Percentiles rank a stretch among this genome's conserved stretches.
Evolutionary conservation across 306 rosid species (phyloP).

Genomic region (Phaseolus lunatus): DNA sequence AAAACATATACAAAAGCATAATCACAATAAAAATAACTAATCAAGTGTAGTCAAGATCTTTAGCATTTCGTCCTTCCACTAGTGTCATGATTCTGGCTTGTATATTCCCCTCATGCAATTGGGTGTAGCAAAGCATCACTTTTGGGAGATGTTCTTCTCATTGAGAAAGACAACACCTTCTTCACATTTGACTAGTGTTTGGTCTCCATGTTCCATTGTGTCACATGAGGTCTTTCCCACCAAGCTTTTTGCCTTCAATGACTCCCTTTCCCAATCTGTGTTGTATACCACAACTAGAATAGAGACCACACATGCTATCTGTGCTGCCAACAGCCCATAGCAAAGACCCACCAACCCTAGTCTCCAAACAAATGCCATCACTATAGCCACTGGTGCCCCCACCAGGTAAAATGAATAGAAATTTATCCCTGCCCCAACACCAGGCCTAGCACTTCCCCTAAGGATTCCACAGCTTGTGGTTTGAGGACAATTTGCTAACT

Average conservation of each 20-base stretch:
- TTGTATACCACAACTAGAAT: slow-evolving; percentile 57
- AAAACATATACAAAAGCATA: slow-evolving; percentile 40
- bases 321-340: slow-evolving; percentile 73
- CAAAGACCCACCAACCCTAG: slow-evolving; percentile 73
- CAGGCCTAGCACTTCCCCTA: slow-evolving; percentile 80
- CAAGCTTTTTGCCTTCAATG: slow-evolving; percentile 62
- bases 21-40: slow-evolving; percentile 28
- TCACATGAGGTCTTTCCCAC: slow-evolving; percentile 53
- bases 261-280: slow-evolving; percentile 76
- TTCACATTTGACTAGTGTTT: slow-evolving; percentile 49
- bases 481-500: slow-evolving; percentile 73
- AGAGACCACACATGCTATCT: slow-evolving; percentile 64
- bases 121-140: slow-evolving; percentile 24
- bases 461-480: slow-evolving; percentile 73
- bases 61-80: background rate
- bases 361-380: slow-evolving; percentile 59
- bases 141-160: background rate
- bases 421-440: slow-evolving; percentile 66
- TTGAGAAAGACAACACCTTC: slow-evolving; percentile 53
- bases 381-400: slow-evolving; percentile 70
- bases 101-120: background rate
- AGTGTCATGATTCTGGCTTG: background rate
- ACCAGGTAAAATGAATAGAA: slow-evolving; percentile 71
- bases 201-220: slow-evolving; percentile 4
- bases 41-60: slow-evolving; percentile 27